Evolutionary conservation across 2,329 filamentous ascomycete species (phyloP).

Genomic region (Juglanconis sp.): DNA sequence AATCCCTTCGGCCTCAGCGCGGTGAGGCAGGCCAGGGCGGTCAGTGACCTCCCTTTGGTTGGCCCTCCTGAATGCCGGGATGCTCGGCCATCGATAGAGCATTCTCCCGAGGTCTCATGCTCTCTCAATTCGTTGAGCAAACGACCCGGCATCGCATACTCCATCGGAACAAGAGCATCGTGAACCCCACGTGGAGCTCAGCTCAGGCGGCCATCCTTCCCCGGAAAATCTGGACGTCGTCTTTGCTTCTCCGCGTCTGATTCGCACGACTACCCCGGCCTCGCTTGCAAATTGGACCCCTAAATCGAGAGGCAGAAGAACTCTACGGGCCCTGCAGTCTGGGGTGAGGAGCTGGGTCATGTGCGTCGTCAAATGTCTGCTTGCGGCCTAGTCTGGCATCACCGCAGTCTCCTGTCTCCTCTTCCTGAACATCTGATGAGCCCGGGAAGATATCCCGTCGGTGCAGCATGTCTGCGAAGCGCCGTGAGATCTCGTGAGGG

Average conservation of each 20-base stretch:
- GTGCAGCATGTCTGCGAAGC: neutral
- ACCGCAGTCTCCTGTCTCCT: neutral
- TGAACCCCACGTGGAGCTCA: neutral
- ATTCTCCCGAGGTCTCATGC: neutral
- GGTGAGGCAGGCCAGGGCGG: neutral
- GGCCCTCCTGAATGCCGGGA: neutral
- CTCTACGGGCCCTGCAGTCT: neutral
- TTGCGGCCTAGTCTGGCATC: conserved; percentile 1
- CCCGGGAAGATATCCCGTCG: neutral
- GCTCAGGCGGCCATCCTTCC: neutral
- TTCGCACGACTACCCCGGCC: conserved; percentile 1
- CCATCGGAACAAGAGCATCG: neutral
- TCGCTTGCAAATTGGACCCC: conserved; percentile 13
- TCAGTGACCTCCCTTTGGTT: neutral
- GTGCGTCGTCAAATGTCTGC: neutral
- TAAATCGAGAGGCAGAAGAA: neutral
- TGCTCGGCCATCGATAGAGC: neutral
- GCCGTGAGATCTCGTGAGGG: neutral
- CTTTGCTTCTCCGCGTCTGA: conserved; percentile 6
- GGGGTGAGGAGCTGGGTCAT: conserved; percentile 14
- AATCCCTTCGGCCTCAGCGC: neutral
- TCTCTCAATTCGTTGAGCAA: neutral
- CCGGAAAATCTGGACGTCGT: neutral
- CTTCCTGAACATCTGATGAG: neutral
- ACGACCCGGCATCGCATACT: neutral